Evolutionary conservation across 2,329 filamentous ascomycete species (phyloP), one percentile per base, ranked within the genome.

Genomic region (Aspergillus niger): DNA sequence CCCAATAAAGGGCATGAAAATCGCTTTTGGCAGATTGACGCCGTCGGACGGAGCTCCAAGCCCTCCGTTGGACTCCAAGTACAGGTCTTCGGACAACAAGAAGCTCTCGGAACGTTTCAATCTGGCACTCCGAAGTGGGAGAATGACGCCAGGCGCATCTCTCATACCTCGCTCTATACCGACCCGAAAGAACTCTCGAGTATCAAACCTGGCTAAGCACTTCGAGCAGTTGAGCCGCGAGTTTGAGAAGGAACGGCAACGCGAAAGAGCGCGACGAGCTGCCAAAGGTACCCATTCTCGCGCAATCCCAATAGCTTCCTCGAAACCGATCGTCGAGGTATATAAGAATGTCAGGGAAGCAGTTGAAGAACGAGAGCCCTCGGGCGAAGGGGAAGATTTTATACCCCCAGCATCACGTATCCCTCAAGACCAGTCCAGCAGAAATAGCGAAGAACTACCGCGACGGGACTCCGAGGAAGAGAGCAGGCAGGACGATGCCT

Each of bases 191-290:
- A 89, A 87, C 65, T 24, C 91, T 3, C 91, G 90, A 69, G 95
- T 99, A 2, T 96, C 92, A 8, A 92, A 89, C n/a, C 82, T 99
- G 53, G 92, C 95, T 17, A 91, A 91, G 68, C 95, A 98, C 74
- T 98, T 99, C 72, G 96, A 99, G 76, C 93, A 98, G 74, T 83
- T 99, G 59, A 97, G 92, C 68, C 89, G 93, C 24, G 96, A 99
- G 72, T 99, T 99, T 67, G 92, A 97, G 72, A 96, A 94, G 69
- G 94, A 99, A 77, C 86, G 95, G 48, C 86, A 96, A 67, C 89
- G 91, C 52, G 94, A 98, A 74, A 87, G 91, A 65, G 89, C 89
- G 69, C 90, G 92, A 73, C 70, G 91, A 61, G 91, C 91, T 26
- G 90, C 91, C 49, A 92, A 89, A 70, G 88, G 90, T 72, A 84